A percentile compares a stretch with the other conserved stretches of the same genome.
These are phyloP conservation scores for Aethionema arabicum DNA, from an alignment of 345 rosid species.

Conservation along the genomic window DNA sequence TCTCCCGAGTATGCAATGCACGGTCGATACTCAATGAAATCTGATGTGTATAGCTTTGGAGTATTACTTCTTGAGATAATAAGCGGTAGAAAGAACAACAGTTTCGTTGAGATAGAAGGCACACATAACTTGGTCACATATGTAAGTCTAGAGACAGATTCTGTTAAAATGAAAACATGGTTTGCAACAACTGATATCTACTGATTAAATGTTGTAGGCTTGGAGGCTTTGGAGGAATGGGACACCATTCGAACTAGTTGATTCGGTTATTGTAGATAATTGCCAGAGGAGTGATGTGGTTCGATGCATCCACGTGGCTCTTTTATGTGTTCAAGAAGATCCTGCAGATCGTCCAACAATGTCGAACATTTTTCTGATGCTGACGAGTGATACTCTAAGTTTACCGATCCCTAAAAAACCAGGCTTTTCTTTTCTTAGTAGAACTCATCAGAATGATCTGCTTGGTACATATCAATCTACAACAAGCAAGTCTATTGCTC, in stretches of 20 bases:
- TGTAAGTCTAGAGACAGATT: slow-evolving; percentile 28
- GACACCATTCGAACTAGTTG: slow-evolving; percentile 36
- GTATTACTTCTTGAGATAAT: slow-evolving; percentile 40
- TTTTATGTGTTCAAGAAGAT: slow-evolving; percentile 57
- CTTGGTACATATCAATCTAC: neutral
- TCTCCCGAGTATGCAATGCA: slow-evolving; percentile 44
- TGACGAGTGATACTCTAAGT: slow-evolving; percentile 29
- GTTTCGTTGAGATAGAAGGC: slow-evolving; percentile 15
- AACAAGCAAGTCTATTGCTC: neutral
- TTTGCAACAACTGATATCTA: neutral
- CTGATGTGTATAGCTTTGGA: slow-evolving; percentile 45
- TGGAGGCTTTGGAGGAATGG: slow-evolving; percentile 55
- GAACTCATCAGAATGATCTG: neutral
- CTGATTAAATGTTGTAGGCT: slow-evolving; percentile 33
- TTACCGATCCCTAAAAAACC: slow-evolving; percentile 35
- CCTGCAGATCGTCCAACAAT: slow-evolving; percentile 47
- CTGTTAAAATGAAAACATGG: neutral
- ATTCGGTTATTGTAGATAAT: slow-evolving; percentile 32
- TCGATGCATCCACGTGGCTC: slow-evolving; percentile 48
- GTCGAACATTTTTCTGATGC: slow-evolving; percentile 38
- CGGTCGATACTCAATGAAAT: slow-evolving; percentile 38
- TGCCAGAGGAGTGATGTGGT: slow-evolving; percentile 40
- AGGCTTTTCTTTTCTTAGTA: slow-evolving; percentile 17
- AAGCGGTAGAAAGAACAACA: slow-evolving; percentile 32
- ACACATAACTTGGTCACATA: slow-evolving; percentile 29